Evolutionary conservation across 169 alveolate genomes (phyloP), one percentile per base, ranked within the genome.

Genomic region (Besnoitia besnoiti): DNA sequence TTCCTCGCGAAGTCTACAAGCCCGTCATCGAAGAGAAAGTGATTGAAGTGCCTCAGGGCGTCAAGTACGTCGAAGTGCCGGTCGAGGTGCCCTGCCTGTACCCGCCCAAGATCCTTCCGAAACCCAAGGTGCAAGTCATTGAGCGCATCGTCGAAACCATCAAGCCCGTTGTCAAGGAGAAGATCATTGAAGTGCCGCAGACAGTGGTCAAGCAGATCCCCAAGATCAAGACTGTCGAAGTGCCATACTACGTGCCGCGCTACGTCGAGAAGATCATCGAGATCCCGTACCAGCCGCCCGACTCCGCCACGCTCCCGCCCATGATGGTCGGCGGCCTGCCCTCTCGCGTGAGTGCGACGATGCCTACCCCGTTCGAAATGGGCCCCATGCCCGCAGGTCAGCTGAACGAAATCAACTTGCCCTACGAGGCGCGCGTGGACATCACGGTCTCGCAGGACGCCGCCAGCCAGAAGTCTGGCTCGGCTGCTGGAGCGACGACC

Each of bases 1-100:
- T 96, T 44, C 97, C 97, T 21, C 91, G 95, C 50, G 97, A 96
- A 75, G 95, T 96, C 24, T 95, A 96, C 91, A 96, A 96, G 88
- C 97, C 98, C 46, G 97, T 96, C 12, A 95, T 96, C n/a, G 98
- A 96, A 84, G 98, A 96, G 92, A 96, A 96, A 89, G 96, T 96
- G 16, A 96, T 96, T 77, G 97, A 96, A 62, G 97, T 96, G 50
- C 98, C 98, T 24, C 98, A 96, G 94, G 98, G 98, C 33, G 97
- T 96, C 27, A 96, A 96, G 90, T 96, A 95, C 92, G 97, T 96
- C 33, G 98, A 96, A 90, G 98, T 96, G 40, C 98, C 98, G 7
- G 97, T 96, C 49, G 98, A 96, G 87, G 98, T 96, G 24, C 98
- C 98, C 37, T 95, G 97, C 88, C 95, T 96, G 30, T 96, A 96